Conservation (phyloP, 495 filamentous ascomycete genomes). For the Bryoglossum gracile region DNA sequence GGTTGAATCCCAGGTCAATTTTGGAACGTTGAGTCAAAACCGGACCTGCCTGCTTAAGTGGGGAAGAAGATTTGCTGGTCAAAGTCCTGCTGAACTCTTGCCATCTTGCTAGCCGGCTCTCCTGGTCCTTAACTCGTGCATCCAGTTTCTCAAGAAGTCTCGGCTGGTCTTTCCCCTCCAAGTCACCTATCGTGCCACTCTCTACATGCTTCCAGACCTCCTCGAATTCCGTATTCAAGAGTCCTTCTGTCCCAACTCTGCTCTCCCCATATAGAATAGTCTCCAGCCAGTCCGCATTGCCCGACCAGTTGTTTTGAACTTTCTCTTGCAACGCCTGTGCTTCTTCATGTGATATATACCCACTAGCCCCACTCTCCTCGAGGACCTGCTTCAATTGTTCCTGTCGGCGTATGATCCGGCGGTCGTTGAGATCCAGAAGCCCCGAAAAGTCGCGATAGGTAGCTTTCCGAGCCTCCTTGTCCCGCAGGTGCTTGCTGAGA, state of each 20-base stretch:
- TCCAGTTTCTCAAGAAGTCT: conserved; percentile 57
- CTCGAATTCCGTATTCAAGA: conserved; percentile 58
- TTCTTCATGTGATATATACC: conserved; percentile 31
- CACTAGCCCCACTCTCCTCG: background rate
- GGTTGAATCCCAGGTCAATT: conserved; percentile 42
- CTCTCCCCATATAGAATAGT: conserved; percentile 58
- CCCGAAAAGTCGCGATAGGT: conserved; percentile 51
- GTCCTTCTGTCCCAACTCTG: conserved; percentile 47
- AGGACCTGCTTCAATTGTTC: conserved; percentile 31
- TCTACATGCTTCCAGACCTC: conserved; percentile 58
- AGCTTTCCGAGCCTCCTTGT: conserved; percentile 46
- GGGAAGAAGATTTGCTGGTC: conserved; percentile 21
- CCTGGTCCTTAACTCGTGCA: conserved; percentile 51
- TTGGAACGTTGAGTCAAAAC: background rate
- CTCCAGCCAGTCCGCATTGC: conserved; percentile 61
- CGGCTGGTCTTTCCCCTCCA: conserved; percentile 34
- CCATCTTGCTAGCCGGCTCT: conserved; percentile 61
- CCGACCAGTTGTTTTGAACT: conserved; percentile 66
- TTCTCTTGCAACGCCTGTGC: conserved; percentile 40
- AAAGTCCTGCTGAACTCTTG: conserved; percentile 53
- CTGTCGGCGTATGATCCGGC: conserved; percentile 33
- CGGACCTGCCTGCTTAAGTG: conserved; percentile 17
- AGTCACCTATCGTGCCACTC: conserved; percentile 43
- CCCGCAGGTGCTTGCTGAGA: conserved; percentile 42
- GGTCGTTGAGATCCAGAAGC: conserved; percentile 45